A percentile compares a stretch with the other conserved stretches of the same genome.
Conservation (phyloP, 352 stramenopile species). For the Globisporangium canariense region DNA sequence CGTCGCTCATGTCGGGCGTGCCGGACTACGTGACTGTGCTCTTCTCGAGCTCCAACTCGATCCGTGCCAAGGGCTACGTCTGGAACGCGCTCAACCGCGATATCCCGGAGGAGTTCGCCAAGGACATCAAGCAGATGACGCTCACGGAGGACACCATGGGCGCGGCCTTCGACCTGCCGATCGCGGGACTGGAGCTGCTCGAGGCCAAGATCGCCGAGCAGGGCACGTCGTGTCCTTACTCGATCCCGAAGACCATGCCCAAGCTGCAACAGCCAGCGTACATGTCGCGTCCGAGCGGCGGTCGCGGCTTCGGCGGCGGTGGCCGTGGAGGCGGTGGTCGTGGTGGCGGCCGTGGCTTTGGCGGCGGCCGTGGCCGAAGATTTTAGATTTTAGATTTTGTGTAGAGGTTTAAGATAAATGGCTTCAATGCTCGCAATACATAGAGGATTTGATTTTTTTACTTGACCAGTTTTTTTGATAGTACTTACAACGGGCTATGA, state of each 20-base stretch:
- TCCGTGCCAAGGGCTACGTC: constrained; percentile 88
- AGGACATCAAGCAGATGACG: constrained; percentile 88
- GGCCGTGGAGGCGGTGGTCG: constrained; percentile 34
- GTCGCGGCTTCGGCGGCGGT: constrained; percentile 33
- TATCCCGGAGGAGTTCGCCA: constrained; percentile 68
- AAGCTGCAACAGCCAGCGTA: constrained; percentile 74
- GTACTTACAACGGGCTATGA: too few species aligned
- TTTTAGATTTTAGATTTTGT: constrained; percentile 12
- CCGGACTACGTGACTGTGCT: constrained; percentile 88
- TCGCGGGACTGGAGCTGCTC: constrained; percentile 54
- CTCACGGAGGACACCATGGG: constrained; percentile 85
- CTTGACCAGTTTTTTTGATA: too few species aligned
- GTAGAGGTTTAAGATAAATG: background rate
- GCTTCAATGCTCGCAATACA: background rate
- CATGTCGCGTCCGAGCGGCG: constrained; percentile 38
- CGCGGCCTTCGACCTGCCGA: constrained; percentile 90
- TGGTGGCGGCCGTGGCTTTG: constrained; percentile 28
- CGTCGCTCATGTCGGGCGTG: constrained; percentile 87
- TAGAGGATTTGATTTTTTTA: background rate
- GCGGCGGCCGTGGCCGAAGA: constrained; percentile 38
- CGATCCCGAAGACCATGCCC: constrained; percentile 70
- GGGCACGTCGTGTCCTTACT: constrained; percentile 63
- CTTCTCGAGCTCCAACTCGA: constrained; percentile 81
- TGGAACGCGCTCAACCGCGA: constrained; percentile 90
- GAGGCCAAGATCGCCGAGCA: constrained; percentile 76